Conservation (phyloP, 2,329 filamentous ascomycete species). For the Microascus cirrosus region DNA sequence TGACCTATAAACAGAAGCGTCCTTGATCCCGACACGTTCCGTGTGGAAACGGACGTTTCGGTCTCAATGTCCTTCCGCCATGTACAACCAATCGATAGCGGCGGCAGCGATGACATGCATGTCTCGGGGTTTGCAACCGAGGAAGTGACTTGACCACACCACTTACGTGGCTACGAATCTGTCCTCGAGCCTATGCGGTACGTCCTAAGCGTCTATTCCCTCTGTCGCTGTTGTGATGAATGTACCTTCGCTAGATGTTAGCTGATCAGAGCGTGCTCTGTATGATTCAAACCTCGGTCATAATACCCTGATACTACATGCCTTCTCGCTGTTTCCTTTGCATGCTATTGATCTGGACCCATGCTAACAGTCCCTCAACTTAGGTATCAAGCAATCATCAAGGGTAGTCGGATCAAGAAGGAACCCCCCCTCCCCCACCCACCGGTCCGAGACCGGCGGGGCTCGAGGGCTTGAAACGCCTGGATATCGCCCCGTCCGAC, state of each 20-base stretch:
- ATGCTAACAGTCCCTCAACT: not conserved
- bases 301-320: not conserved
- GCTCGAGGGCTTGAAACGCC: no score
- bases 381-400: not conserved
- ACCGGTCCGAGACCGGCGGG: no score
- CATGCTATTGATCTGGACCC: not conserved
- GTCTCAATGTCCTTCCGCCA: not conserved
- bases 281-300: not conserved
- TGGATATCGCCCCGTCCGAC: no score
- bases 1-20: not conserved
- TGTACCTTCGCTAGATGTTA: slow-evolving; percentile 5
- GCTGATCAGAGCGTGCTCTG: slow-evolving; percentile 1
- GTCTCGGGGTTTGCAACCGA: not conserved
- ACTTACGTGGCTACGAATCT: not conserved
- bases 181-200: not conserved
- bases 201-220: not conserved
- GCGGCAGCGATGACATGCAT: not conserved
- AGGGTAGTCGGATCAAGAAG: no score
- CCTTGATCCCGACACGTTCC: not conserved
- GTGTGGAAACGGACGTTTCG: not conserved
- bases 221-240: slow-evolving; percentile 1
- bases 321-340: not conserved
- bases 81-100: not conserved
- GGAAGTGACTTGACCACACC: not conserved
- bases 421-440: no score